Percentiles rank a stretch among this genome's conserved stretches.
These are phyloP conservation scores for Themeda triandra DNA, from an alignment of 176 grass and related monocot species.

Conservation along the genomic window DNA sequence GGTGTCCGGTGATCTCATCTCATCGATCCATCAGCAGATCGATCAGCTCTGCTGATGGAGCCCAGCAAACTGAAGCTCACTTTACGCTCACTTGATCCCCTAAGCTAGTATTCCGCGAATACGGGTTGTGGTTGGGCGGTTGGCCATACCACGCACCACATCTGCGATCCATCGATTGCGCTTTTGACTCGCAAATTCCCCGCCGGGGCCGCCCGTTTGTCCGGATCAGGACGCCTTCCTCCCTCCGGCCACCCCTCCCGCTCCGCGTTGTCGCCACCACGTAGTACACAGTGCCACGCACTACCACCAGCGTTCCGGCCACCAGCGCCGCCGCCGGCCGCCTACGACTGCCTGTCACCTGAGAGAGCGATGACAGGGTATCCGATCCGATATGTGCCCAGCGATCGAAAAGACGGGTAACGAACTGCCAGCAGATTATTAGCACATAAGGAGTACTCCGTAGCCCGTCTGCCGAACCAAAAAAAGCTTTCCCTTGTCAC, in stretches of 20 bases:
- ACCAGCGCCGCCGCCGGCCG: no score
- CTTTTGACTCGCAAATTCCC: constrained; percentile 23
- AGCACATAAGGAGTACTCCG: no score
- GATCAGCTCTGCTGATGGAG: neutral
- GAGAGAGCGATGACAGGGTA: neutral
- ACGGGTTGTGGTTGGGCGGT: neutral
- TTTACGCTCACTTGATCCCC: constrained; percentile 33
- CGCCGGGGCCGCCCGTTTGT: neutral
- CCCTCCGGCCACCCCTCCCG: neutral
- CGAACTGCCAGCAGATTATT: neutral
- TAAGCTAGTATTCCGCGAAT: neutral
- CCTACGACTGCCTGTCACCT: neutral
- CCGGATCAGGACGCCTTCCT: neutral
- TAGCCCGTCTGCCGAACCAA: neutral
- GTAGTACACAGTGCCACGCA: neutral
- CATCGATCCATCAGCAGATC: no score
- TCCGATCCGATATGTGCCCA: neutral
- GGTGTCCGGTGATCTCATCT: no score
- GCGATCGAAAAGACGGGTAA: neutral
- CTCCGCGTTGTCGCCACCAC: constrained; percentile 1
- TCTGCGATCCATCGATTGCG: neutral
- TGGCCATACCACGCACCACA: neutral
- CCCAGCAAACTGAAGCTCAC: neutral
- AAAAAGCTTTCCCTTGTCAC: constrained; percentile 2
- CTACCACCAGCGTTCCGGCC: neutral